Base-by-base conservation (phyloP, 306 rosid species). In the Canavalia ensiformis region DNA sequence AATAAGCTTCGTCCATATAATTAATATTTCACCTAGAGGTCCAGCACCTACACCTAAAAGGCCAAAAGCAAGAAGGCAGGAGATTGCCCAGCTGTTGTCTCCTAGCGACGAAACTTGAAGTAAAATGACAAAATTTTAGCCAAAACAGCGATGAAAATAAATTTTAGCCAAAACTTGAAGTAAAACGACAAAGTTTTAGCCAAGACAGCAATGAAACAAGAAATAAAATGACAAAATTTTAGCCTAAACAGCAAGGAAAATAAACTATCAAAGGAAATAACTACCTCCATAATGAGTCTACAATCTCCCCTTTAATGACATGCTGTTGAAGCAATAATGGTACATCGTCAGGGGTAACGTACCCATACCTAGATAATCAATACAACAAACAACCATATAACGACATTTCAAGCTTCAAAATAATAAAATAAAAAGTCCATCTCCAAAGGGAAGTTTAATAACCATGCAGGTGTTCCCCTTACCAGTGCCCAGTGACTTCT, bases 401-500 rank as follows among this genome's bases (percentile, higher is more conserved):
- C 47, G 57, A 41, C 44, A 71, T 54, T 39, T 50, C 50, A 29
- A 49, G 9, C 65, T 44, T 34, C 55, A 37, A 18, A 50, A 30
- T 8, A 78, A 39, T 39, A 59, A 74, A 69, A 0, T 34, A 35
- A 72, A 76, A 55, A 6, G 1, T 76, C 76, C 68, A 2, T 49
- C 5, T 35, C 7, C 30, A 75, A 78, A 66, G 76, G 57, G 37
- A 44, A 29, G 35, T 56, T 25, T 29, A 28, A 66, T 18, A 18
- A 28, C 57, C 52, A 76, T 33, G 39, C 4, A 70, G 39, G 28
- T 46, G 34, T 76, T 62, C 78, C 59, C 80, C 91, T 76, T 89
- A 95, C 98, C 99, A 93, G 84, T 93, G 98, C 52, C 99, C 99
- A 4, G 86, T 89, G 87, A 91, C 85, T 82, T 90, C 85, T 81